A percentile compares a stretch with the other conserved stretches of the same genome.
phyloP scores from a whole-genome alignment of 192 early-diverging fungal genomes.

The Rhizophagus sp. region DNA sequence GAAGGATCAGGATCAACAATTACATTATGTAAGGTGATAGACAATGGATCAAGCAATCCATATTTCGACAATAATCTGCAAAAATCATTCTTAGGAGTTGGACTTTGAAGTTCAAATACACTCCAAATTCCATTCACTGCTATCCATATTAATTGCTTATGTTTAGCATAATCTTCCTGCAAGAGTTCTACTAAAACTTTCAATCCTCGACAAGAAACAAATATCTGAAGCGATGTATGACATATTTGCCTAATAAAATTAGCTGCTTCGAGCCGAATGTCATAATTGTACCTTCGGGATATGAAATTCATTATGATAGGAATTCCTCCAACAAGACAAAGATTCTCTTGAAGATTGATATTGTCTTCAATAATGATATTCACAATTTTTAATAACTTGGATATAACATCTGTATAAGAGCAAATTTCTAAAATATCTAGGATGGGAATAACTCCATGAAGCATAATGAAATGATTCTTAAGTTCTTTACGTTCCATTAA shows the following conservation, averaged over 20 bases:
- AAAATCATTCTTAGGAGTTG: conserved; percentile 60
- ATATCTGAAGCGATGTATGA: conserved; percentile 54
- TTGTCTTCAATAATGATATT: conserved; percentile 45
- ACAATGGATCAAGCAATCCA: conserved; percentile 51
- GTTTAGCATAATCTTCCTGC: conserved; percentile 45
- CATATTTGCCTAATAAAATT: conserved; percentile 55
- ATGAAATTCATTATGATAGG: conserved; percentile 50
- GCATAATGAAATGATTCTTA: conserved; percentile 44
- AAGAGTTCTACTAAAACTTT: conserved; percentile 51
- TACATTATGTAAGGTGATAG: conserved; percentile 39
- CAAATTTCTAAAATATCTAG: conserved; percentile 50
- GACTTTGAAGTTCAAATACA: conserved; percentile 53
- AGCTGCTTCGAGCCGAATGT: conserved; percentile 50
- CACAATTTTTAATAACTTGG: conserved; percentile 39
- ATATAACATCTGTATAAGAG: conserved; percentile 32
- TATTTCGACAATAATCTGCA: conserved; percentile 55
- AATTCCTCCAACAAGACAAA: conserved; percentile 59
- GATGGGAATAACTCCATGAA: conserved; percentile 49
- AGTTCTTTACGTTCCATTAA: conserved; percentile 44
- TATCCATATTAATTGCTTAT: conserved; percentile 52
- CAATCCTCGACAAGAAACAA: conserved; percentile 58
- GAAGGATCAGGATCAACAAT: conserved; percentile 42
- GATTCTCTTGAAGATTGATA: conserved; percentile 47
- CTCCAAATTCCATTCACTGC: conserved; percentile 54
- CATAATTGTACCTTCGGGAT: conserved; percentile 36